Conservation (phyloP, 176 grass and related monocot genomes). For the Aegilops tauschii region DNA sequence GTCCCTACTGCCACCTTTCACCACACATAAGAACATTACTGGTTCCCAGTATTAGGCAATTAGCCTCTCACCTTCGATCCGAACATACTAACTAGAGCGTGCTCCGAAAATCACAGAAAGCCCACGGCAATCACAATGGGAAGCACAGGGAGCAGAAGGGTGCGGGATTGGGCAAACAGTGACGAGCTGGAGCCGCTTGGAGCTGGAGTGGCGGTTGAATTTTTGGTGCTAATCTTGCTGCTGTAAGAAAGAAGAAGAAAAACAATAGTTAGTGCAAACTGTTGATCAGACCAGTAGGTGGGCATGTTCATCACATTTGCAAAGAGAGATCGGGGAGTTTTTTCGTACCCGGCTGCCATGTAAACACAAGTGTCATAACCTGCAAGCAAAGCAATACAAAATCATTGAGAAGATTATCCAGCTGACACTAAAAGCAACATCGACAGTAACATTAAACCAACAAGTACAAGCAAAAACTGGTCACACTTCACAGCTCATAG, state of each 20-base stretch:
- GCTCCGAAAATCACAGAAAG: constrained; percentile 32
- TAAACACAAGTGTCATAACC: constrained; percentile 89
- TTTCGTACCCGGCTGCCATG: constrained; percentile 57
- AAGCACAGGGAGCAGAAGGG: constrained; percentile 27
- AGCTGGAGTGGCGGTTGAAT: constrained; percentile 52
- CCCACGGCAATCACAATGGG: constrained; percentile 8
- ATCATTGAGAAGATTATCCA: constrained; percentile 11
- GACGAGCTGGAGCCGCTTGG: not conserved
- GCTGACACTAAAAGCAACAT: not conserved
- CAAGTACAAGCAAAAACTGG: not conserved
- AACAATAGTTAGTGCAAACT: constrained; percentile 1
- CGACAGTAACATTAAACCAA: not conserved
- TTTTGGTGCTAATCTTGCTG: constrained; percentile 63
- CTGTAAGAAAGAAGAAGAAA: constrained; percentile 14
- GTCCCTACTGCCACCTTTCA: not conserved
- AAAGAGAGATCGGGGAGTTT: not conserved
- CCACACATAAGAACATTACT: constrained; percentile 8
- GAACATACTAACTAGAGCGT: not conserved
- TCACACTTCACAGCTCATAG: not conserved
- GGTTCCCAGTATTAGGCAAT: constrained; percentile 24
- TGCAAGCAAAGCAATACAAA: constrained; percentile 36
- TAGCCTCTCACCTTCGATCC: not conserved
- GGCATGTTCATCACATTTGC: not conserved
- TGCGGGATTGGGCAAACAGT: not conserved
- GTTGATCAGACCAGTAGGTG: not conserved